Evolutionary conservation across 495 filamentous ascomycete species (phyloP), one percentile per base, ranked within the genome.

Genomic region (Penicillium canescens): DNA sequence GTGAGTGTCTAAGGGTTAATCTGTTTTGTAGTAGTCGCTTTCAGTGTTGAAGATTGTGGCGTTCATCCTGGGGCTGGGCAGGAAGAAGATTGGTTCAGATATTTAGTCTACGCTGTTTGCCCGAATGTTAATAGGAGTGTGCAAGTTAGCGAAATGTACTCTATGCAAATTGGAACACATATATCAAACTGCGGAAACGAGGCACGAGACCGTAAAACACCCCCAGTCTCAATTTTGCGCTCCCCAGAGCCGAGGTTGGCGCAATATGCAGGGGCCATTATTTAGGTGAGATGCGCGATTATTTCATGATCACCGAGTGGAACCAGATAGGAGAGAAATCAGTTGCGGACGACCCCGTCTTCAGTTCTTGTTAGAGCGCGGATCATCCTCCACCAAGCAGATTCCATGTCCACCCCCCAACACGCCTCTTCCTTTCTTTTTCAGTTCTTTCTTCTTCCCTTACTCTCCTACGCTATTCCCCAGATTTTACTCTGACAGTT

Each of bases 351-450:
- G 40, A n/a, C 47, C 9, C 26, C 26, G 18, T 18, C 18, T 38
- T 8, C 28, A 49, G 45, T 37, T 50, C 45, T 49, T 42, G 48
- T 47, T 58, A 55, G 41, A 56, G 36, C 41, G 63, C 54, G 55
- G 60, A 66, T 66, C 63, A 56, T 57, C 57, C 54, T 61, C 60
- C 60, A 60, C 62, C 39, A 47, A 45, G 60, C 36, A 54, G 60
- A 59, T 56, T 52, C 20, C 40, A 48, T 56, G 52, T 54, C 60
- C 57, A 60, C 50, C 43, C 47, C 57, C 53, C 53, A 44, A 39
- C 50, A 44, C 24, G 40, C 16, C 35, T 12, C 12, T 42, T 24
- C 23, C 26, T 26, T 31, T 23, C 20, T 24, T 31, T 46, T 56
- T 52, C 45, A 52, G 41, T 33, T 52, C 40, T 38, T 26, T 26